Percentiles rank a stretch among this genome's conserved stretches.
phyloP scores from a whole-genome alignment of 176 grass and related monocot species.

The Miscanthus lutarioriparius region DNA sequence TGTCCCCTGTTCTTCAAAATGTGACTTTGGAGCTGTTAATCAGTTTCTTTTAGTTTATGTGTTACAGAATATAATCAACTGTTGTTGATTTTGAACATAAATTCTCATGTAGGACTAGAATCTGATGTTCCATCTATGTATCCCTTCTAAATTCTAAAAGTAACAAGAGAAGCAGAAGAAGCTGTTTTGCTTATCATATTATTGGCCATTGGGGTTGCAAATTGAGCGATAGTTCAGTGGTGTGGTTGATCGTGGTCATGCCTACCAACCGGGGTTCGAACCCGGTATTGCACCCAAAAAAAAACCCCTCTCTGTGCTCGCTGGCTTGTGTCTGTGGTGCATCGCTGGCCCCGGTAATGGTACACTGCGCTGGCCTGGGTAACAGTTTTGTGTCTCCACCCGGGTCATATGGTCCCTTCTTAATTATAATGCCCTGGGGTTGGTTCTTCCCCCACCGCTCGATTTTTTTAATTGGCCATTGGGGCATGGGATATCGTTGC shows the following conservation, averaged over 20 bases:
- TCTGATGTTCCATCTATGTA: neutral
- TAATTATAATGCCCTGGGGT: neutral
- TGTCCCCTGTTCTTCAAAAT: neutral
- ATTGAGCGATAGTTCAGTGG: neutral
- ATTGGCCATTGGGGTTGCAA: neutral
- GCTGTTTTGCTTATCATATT: neutral
- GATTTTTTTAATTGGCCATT: neutral
- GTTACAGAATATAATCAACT: neutral
- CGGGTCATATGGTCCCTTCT: too few species aligned
- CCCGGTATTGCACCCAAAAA: too few species aligned
- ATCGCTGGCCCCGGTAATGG: neutral
- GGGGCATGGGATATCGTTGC: neutral
- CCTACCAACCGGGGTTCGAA: neutral
- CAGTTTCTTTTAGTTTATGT: constrained; percentile 1
- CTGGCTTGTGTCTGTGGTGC: too few species aligned
- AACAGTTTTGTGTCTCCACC: too few species aligned
- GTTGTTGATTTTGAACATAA: neutral
- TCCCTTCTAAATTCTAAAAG: neutral
- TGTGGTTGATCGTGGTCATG: neutral
- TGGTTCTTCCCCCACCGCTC: neutral
- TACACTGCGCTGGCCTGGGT: neutral
- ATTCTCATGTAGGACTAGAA: neutral
- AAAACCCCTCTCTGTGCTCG: too few species aligned
- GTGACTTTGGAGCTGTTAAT: neutral
- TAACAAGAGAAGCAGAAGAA: neutral